phyloP scores from a whole-genome alignment of 2,329 filamentous ascomycete species.

The Hymenoscyphus occultus region DNA sequence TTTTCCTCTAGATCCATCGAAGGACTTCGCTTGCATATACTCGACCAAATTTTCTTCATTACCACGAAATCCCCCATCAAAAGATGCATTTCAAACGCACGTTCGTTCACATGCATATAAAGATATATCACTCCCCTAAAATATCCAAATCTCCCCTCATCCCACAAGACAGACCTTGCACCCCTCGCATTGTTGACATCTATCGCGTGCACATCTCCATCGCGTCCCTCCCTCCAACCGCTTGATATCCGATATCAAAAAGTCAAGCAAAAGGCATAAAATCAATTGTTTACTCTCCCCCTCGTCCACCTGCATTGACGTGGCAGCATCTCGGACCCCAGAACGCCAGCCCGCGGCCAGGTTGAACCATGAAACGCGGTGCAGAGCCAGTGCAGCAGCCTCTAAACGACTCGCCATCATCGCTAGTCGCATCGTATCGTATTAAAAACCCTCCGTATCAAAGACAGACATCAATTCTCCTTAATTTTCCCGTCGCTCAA shows the following conservation, averaged over 20 bases:
- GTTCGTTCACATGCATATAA: not conserved
- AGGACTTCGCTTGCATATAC: not conserved
- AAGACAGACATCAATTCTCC: not conserved
- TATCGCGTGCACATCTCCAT: constrained; percentile 1
- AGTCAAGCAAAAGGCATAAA: constrained; percentile 8
- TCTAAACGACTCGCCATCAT: constrained; percentile 2
- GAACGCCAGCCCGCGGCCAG: constrained; percentile 2
- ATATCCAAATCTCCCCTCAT: not conserved
- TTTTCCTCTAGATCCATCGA: not conserved
- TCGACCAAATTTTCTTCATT: not conserved
- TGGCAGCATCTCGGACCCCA: not conserved
- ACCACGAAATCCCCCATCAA: not conserved
- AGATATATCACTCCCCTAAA: not conserved
- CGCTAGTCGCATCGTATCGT: not conserved
- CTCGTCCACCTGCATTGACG: constrained; percentile 1
- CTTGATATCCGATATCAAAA: not conserved
- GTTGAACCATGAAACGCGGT: not conserved
- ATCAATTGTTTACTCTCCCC: not conserved
- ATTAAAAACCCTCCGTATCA: not conserved
- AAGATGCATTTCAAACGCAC: not conserved
- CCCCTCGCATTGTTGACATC: constrained; percentile 1
- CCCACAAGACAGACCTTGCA: constrained; percentile 4
- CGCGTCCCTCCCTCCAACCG: constrained; percentile 1
- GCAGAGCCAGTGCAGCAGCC: not conserved
- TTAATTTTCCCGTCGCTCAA: not conserved